These are phyloP conservation scores for Coffea eugenioides DNA, from an alignment of 257 asterid species.

Conservation along the genomic window DNA sequence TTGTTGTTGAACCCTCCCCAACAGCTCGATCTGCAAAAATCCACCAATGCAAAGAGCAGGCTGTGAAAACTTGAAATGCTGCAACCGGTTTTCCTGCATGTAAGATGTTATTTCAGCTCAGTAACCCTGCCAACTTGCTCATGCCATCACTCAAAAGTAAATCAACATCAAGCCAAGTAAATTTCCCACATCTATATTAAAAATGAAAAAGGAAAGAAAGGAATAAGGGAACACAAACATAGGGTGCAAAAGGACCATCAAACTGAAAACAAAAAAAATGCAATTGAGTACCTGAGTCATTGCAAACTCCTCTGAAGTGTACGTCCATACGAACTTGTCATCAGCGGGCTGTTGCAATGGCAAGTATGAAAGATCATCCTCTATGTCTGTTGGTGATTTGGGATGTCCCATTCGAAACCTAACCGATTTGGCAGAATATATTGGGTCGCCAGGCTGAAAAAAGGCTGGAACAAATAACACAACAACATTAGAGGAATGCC, in stretches of 20 bases:
- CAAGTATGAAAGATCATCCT: slow-evolving; percentile 21
- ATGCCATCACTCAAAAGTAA: background rate
- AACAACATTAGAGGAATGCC: background rate
- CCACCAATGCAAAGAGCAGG: slow-evolving; percentile 77
- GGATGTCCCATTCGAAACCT: slow-evolving; percentile 69
- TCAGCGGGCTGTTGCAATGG: slow-evolving; percentile 54
- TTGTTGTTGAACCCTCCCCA: slow-evolving; percentile 69
- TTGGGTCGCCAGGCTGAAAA: slow-evolving; percentile 61
- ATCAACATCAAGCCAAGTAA: background rate
- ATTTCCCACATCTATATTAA: background rate
- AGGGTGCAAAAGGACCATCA: background rate
- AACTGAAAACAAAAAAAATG: background rate
- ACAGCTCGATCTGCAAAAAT: slow-evolving; percentile 67
- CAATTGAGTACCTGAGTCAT: slow-evolving; percentile 59
- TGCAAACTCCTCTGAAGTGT: slow-evolving; percentile 59
- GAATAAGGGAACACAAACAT: background rate
- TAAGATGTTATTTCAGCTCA: slow-evolving; percentile 9
- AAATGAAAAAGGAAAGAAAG: background rate
- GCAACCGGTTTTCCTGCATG: slow-evolving; percentile 70
- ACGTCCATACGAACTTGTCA: slow-evolving; percentile 78
- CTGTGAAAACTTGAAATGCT: slow-evolving; percentile 73
- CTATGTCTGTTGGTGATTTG: slow-evolving; percentile 35
- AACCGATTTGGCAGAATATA: slow-evolving; percentile 71
- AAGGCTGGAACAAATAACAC: slow-evolving; percentile 43
- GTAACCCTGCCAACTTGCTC: background rate